Conservation (phyloP, 2,329 filamentous ascomycete genomes). For the Volutella citrinella region DNA sequence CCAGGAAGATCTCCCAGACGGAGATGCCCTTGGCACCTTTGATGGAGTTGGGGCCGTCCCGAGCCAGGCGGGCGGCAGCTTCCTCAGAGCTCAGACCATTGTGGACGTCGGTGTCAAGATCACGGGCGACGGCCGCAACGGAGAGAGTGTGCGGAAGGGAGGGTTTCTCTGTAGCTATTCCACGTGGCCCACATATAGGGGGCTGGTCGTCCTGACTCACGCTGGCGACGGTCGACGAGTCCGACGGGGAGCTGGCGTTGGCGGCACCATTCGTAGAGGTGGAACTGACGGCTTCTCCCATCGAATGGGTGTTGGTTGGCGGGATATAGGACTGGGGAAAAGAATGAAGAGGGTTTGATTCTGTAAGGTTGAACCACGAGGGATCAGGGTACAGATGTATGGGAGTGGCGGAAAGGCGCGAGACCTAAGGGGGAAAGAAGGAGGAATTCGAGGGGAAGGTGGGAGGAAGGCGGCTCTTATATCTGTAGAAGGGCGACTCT, state of each 20-base stretch:
- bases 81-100: slow-evolving; percentile 63
- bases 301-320: slow-evolving; percentile 35
- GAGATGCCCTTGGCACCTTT: slow-evolving; percentile 69
- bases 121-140: slow-evolving; percentile 31
- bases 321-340: slow-evolving; percentile 12
- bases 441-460: slow-evolving; percentile 3
- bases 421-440: slow-evolving; percentile 1
- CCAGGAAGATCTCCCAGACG: slow-evolving; percentile 72
- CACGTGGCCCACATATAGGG: slow-evolving; percentile 37
- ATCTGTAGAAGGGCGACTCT: no score
- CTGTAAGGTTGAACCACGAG: slow-evolving; percentile 14
- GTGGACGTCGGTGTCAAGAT: slow-evolving; percentile 41
- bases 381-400: background rate
- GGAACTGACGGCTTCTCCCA: slow-evolving; percentile 38
- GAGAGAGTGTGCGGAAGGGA: slow-evolving; percentile 34
- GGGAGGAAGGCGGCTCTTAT: slow-evolving; percentile 7
- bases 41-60: slow-evolving; percentile 69
- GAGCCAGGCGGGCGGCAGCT: slow-evolving; percentile 61
- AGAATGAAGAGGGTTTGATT: slow-evolving; percentile 4
- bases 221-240: slow-evolving; percentile 32
- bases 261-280: slow-evolving; percentile 40
- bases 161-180: slow-evolving; percentile 35
- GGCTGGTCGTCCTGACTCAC: slow-evolving; percentile 36
- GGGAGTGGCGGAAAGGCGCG: background rate
- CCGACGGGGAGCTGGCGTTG: slow-evolving; percentile 36